Evolutionary conservation across 345 rosid species (phyloP).

Genomic region (Ceriops decandra): DNA sequence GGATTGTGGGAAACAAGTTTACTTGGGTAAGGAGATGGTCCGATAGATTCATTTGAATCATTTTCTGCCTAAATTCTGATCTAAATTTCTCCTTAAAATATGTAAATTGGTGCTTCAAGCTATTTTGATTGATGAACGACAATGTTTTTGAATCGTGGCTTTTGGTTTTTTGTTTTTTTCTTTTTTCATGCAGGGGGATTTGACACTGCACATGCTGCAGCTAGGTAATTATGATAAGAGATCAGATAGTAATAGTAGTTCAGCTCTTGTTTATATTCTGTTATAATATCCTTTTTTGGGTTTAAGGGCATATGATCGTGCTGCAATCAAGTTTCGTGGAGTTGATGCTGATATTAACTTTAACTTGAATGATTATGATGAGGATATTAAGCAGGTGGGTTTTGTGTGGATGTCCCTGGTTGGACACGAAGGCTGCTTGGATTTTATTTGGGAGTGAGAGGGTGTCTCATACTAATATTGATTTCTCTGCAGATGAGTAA

Average conservation of each 20-base stretch:
- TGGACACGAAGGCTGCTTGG: neutral
- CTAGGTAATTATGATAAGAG: slow-evolving; percentile 47
- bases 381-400: slow-evolving; percentile 63
- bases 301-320: slow-evolving; percentile 79
- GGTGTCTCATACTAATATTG: neutral
- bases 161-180: neutral
- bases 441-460: neutral
- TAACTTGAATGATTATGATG: slow-evolving; percentile 50
- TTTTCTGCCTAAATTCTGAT: too few species aligned
- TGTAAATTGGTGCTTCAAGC: too few species aligned
- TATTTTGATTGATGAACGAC: too few species aligned
- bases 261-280: neutral
- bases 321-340: slow-evolving; percentile 81
- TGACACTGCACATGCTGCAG: slow-evolving; percentile 86
- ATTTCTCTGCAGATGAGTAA: neutral
- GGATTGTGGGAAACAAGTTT: slow-evolving; percentile 88
- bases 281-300: neutral
- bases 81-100: too few species aligned
- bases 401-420: neutral
- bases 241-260: neutral
- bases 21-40: slow-evolving; percentile 48
- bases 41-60: neutral
- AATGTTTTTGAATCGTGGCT: too few species aligned
- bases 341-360: slow-evolving; percentile 82
- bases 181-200: slow-evolving; percentile 59